These are phyloP conservation scores for Anthracocystis setariae DNA, from an alignment of 1,284 basidiomycete species.

Conservation along the genomic window DNA sequence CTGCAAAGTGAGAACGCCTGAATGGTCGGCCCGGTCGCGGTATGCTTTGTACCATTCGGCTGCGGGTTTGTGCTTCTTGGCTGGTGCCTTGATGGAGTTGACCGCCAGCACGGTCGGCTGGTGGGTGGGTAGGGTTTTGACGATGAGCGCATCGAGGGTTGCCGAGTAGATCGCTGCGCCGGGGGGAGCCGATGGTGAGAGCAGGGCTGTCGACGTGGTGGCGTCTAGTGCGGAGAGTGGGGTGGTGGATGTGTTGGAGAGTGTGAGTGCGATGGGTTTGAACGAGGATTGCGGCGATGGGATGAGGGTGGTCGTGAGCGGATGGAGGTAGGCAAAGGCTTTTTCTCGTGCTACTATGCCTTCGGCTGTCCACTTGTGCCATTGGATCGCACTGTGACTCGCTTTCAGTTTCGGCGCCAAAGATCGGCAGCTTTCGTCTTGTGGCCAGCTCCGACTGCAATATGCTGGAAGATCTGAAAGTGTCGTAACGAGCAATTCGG, in stretches of 20 bases:
- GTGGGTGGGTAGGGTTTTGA: slow-evolving; percentile 3
- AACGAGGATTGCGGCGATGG: slow-evolving; percentile 3
- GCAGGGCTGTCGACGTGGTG: not conserved
- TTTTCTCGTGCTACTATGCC: slow-evolving; percentile 51
- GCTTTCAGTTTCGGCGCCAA: slow-evolving; percentile 55
- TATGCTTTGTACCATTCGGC: slow-evolving; percentile 51
- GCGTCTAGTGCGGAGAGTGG: not conserved
- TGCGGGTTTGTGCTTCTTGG: slow-evolving; percentile 40
- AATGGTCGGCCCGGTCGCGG: slow-evolving; percentile 34
- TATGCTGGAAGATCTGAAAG: slow-evolving; percentile 74
- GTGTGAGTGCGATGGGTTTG: slow-evolving; percentile 4
- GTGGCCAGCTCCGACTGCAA: slow-evolving; percentile 69
- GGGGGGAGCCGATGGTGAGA: not conserved
- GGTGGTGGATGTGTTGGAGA: slow-evolving; percentile 4
- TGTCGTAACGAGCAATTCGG: slow-evolving; percentile 77
- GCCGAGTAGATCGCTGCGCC: slow-evolving; percentile 27
- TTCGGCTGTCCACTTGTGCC: slow-evolving; percentile 46
- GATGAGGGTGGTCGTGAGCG: slow-evolving; percentile 32
- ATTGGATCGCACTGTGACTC: slow-evolving; percentile 30
- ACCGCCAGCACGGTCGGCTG: slow-evolving; percentile 12
- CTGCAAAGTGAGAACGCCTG: slow-evolving; percentile 10
- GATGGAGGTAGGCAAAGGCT: slow-evolving; percentile 54
- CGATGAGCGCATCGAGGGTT: slow-evolving; percentile 13
- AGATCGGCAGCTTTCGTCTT: slow-evolving; percentile 27
- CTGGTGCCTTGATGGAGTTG: slow-evolving; percentile 27